phyloP scores from a whole-genome alignment of 768 basidiomycete species.

The Auricularia cornea region DNA sequence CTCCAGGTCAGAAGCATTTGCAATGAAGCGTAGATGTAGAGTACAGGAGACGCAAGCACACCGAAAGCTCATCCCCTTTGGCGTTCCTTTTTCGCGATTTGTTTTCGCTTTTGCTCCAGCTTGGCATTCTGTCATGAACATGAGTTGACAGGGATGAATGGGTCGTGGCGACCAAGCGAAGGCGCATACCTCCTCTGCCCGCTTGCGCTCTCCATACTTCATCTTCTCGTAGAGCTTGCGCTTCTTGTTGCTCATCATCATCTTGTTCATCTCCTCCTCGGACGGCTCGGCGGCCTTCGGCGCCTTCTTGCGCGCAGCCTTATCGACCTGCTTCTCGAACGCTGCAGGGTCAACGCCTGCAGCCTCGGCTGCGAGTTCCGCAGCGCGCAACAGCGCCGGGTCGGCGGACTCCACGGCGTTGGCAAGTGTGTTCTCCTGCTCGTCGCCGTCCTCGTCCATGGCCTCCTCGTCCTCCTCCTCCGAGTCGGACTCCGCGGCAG shows the following conservation, averaged over 20 bases:
- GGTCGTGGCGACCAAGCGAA: background rate
- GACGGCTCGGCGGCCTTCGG: slow-evolving; percentile 23
- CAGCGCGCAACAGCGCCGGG: slow-evolving; percentile 64
- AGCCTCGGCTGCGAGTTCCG: slow-evolving; percentile 87
- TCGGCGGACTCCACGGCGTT: slow-evolving; percentile 35
- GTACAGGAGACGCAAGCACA: too few relatives aligned
- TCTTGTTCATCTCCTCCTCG: slow-evolving; percentile 90
- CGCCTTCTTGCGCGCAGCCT: slow-evolving; percentile 38
- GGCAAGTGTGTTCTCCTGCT: slow-evolving; percentile 24
- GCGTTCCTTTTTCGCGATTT: slow-evolving; percentile 43
- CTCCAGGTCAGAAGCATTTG: too few relatives aligned
- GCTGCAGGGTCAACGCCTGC: slow-evolving; percentile 71
- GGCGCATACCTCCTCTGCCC: slow-evolving; percentile 63
- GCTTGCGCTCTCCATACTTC: slow-evolving; percentile 77
- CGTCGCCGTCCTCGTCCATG: slow-evolving; percentile 21
- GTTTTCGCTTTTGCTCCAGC: slow-evolving; percentile 50
- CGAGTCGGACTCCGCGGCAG: slow-evolving; percentile 21
- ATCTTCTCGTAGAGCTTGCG: slow-evolving; percentile 89
- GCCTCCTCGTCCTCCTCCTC: slow-evolving; percentile 23
- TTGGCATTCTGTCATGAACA: slow-evolving; percentile 41
- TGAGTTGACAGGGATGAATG: slow-evolving; percentile 8
- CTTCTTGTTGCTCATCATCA: slow-evolving; percentile 96
- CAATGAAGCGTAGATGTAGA: too few relatives aligned
- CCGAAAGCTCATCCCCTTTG: background rate
- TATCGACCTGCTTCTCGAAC: slow-evolving; percentile 70